Conservation (phyloP, 176 grass and related monocot species). For the Puya raimondii region DNA sequence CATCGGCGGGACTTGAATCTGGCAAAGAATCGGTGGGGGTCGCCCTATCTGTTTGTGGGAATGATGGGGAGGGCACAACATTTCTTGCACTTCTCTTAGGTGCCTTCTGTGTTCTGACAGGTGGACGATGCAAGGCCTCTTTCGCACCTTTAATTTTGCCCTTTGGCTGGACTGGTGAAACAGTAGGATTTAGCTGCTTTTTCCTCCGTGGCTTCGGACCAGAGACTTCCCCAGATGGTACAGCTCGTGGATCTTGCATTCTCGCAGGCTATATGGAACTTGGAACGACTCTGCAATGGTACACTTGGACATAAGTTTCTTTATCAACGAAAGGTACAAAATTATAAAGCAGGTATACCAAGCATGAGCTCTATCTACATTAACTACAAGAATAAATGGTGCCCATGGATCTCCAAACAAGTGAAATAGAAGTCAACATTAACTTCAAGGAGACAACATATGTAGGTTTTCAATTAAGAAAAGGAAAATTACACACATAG, state of each 20-base stretch:
- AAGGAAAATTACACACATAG: no score
- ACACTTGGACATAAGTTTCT: neutral
- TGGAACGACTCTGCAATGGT: neutral
- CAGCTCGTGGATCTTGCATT: constrained; percentile 49
- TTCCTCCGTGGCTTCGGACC: constrained; percentile 42
- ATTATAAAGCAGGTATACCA: no score
- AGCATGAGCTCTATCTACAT: no score
- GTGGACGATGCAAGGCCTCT: constrained; percentile 21
- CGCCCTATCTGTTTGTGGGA: constrained; percentile 25
- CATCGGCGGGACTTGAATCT: constrained; percentile 46
- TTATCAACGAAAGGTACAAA: no score
- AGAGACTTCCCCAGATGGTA: constrained; percentile 19
- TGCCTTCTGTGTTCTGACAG: constrained; percentile 28
- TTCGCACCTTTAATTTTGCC: constrained; percentile 20
- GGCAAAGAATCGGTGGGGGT: constrained; percentile 32
- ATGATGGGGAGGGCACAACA: constrained; percentile 10
- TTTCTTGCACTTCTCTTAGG: constrained; percentile 41
- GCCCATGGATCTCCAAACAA: no score
- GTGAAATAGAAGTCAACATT: no score
- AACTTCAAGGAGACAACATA: no score
- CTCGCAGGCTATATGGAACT: neutral
- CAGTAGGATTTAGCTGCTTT: constrained; percentile 28
- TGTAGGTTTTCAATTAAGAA: no score
- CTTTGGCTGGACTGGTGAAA: constrained; percentile 28
- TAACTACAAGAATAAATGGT: no score